phyloP scores from a whole-genome alignment of 1,139 yeast species.

The Petasospora fabianii region DNA sequence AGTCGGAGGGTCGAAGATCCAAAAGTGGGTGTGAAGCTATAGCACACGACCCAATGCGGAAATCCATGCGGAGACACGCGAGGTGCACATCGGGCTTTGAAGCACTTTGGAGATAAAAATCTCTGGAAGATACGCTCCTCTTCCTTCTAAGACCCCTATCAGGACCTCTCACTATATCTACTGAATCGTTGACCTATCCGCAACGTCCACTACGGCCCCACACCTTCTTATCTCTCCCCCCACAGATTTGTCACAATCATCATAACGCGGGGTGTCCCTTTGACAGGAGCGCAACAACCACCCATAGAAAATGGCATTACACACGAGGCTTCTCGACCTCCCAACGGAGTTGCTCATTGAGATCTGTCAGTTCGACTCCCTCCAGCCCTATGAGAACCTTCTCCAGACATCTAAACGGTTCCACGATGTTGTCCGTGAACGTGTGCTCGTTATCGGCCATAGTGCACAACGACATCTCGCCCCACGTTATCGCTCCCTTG shows the following conservation, averaged over 20 bases:
- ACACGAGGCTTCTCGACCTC: constrained; percentile 17
- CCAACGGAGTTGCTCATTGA: constrained; percentile 18
- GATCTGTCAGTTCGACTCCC: constrained; percentile 13
- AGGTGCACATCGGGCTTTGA: constrained; percentile 1
- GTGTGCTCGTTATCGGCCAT: constrained; percentile 10
- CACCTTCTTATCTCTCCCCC: neutral
- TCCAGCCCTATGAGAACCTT: constrained; percentile 13
- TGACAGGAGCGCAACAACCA: no score
- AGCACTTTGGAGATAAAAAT: neutral
- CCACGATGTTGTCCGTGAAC: constrained; percentile 9
- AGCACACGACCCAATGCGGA: neutral
- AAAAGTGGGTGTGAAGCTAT: neutral
- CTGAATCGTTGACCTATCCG: no score
- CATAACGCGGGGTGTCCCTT: neutral
- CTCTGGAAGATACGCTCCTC: neutral
- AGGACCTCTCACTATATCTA: no score
- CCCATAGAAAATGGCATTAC: no score
- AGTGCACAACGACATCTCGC: neutral
- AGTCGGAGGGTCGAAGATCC: no score
- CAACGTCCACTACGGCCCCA: no score
- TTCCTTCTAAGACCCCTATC: no score
- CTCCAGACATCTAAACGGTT: constrained; percentile 10
- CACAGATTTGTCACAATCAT: no score
- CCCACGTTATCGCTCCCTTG: neutral
- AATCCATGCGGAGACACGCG: neutral